These are phyloP conservation scores for Colletotrichum tofieldiae DNA, from an alignment of 2,329 filamentous ascomycete species.

Conservation along the genomic window DNA sequence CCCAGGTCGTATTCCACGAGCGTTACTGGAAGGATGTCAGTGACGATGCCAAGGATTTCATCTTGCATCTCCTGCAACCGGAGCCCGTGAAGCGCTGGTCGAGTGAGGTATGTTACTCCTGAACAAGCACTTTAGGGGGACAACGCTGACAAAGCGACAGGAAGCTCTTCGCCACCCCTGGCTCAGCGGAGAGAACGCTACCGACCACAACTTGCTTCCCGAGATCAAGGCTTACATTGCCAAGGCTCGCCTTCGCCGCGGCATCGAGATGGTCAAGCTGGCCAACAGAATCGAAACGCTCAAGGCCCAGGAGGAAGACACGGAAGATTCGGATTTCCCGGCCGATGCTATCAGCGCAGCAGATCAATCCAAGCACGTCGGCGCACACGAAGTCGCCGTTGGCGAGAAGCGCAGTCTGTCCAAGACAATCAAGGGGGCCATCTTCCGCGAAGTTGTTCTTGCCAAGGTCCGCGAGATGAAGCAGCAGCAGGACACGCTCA, in stretches of 20 bases:
- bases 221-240: constrained; percentile 97
- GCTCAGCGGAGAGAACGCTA: constrained; percentile 92
- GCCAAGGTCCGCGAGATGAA: constrained; percentile 96
- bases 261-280: constrained; percentile 96
- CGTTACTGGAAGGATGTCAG: constrained; percentile 99
- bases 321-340: constrained; percentile 81
- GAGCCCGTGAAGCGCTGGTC: constrained; percentile 83
- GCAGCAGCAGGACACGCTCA: constrained; percentile 83
- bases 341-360: constrained; percentile 74
- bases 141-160: constrained; percentile 55
- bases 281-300: constrained; percentile 95
- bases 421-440: constrained; percentile 74
- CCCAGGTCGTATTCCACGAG: constrained; percentile 93
- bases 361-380: constrained; percentile 53
- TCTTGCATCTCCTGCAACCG: constrained; percentile 84
- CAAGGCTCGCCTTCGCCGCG: constrained; percentile 90
- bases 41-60: constrained; percentile 95
- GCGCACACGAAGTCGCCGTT: constrained; percentile 31
- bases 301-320: constrained; percentile 91
- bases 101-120: constrained; percentile 73
- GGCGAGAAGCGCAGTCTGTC: constrained; percentile 60
- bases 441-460: constrained; percentile 94
- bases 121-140: background rate
- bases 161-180: constrained; percentile 87
- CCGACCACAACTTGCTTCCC: constrained; percentile 96